These are phyloP conservation scores for Calocera cornea DNA, from an alignment of 768 basidiomycete species.

Conservation along the genomic window DNA sequence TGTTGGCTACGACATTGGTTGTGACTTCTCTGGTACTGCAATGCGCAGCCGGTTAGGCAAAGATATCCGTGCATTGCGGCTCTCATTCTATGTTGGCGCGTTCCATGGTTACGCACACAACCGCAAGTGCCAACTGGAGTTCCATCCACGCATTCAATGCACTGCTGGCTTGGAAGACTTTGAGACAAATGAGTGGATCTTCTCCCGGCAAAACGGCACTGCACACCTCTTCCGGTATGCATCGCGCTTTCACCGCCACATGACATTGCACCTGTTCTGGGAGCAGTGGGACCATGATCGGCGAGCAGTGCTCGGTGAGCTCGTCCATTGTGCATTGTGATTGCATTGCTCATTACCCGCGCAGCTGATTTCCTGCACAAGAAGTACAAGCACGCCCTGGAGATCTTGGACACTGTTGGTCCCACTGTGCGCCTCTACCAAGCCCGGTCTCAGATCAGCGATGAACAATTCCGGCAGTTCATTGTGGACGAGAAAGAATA, in stretches of 20 bases:
- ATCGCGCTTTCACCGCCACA: slow-evolving; percentile 19
- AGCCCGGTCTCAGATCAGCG: slow-evolving; percentile 6
- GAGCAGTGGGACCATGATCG: slow-evolving; percentile 27
- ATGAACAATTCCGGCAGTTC: slow-evolving; percentile 8
- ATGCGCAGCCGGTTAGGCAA: not conserved
- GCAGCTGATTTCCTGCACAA: not conserved
- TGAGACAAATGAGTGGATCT: slow-evolving; percentile 24
- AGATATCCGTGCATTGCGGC: not conserved
- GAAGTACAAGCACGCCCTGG: slow-evolving; percentile 10
- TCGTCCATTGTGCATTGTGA: not conserved
- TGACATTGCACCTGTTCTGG: slow-evolving; percentile 25
- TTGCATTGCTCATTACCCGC: not conserved
- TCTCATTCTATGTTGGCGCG: not conserved
- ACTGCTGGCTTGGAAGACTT: slow-evolving; percentile 30
- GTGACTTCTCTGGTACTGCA: not conserved
- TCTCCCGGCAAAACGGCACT: slow-evolving; percentile 23
- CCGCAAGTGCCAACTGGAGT: slow-evolving; percentile 21
- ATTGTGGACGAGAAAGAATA: slow-evolving; percentile 12
- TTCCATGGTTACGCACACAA: slow-evolving; percentile 8
- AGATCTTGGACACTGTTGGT: slow-evolving; percentile 9
- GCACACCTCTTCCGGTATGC: slow-evolving; percentile 19
- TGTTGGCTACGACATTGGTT: slow-evolving; percentile 3
- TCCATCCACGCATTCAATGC: slow-evolving; percentile 23
- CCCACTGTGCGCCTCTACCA: not conserved
- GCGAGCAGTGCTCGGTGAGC: slow-evolving; percentile 21